Evolutionary conservation across 108 stramenopile species (phyloP).

Genomic region (Cyclotella sp.): DNA sequence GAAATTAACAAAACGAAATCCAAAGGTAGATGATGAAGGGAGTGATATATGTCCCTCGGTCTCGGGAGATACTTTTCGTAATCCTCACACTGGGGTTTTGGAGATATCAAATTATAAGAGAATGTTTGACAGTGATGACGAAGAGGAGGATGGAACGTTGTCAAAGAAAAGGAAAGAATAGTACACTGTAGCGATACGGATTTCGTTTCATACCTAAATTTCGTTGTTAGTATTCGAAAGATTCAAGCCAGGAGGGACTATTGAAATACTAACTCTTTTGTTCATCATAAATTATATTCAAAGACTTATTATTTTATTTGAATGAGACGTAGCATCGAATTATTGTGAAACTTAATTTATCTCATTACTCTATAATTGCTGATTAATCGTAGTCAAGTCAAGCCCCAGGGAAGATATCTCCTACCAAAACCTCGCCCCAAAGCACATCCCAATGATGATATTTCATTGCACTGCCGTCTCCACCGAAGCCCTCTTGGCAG

Average conservation of each 20-base stretch:
- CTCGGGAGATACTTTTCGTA: slow-evolving; percentile 12
- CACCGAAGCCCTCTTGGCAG: slow-evolving; percentile 6
- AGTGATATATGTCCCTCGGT: background rate
- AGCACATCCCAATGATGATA: background rate
- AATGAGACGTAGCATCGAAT: too few relatives aligned
- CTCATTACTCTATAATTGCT: too few relatives aligned
- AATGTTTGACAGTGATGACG: slow-evolving; percentile 34
- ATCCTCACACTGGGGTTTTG: slow-evolving; percentile 32
- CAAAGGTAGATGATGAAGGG: background rate
- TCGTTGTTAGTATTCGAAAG: background rate
- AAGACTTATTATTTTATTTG: too few relatives aligned
- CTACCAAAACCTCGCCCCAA: too few relatives aligned
- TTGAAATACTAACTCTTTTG: too few relatives aligned
- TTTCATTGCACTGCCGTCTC: background rate
- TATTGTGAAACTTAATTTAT: too few relatives aligned
- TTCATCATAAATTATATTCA: too few relatives aligned
- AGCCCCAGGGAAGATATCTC: too few relatives aligned
- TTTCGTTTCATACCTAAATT: background rate
- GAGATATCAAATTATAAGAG: slow-evolving; percentile 25
- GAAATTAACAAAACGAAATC: background rate
- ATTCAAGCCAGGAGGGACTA: too few relatives aligned
- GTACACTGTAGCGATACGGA: too few relatives aligned
- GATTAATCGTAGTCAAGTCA: too few relatives aligned
- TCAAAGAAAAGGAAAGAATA: slow-evolving; percentile 6
- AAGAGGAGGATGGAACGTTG: background rate